These are phyloP conservation scores for Kalanchoe fedtschenkoi DNA, from an alignment of 164 flowering plant genomes.

Conservation along the genomic window DNA sequence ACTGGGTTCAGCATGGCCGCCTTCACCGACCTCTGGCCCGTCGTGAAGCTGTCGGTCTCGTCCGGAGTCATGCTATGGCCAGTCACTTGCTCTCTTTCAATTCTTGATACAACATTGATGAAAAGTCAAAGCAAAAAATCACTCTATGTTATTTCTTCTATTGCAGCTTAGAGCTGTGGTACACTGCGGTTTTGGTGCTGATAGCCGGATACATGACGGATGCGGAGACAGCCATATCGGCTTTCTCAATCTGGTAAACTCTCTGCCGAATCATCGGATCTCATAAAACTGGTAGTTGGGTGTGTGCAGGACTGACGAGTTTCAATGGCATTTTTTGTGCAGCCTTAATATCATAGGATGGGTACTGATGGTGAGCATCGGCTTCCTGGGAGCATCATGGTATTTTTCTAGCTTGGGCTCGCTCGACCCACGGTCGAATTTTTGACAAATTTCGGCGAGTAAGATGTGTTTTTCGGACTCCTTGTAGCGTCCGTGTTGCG, in stretches of 20 bases:
- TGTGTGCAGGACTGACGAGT: too few species aligned
- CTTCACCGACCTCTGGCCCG: not conserved
- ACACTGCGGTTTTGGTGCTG: constrained; percentile 26
- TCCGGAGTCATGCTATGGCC: constrained; percentile 11
- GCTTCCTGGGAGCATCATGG: constrained; percentile 31
- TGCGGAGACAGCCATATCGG: constrained; percentile 24
- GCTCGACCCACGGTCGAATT: too few species aligned
- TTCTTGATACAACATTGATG: too few species aligned
- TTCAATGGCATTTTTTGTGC: constrained; percentile 4
- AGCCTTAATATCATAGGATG: constrained; percentile 27
- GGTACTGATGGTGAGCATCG: constrained; percentile 27
- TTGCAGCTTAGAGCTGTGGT: constrained; percentile 32
- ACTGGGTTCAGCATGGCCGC: not conserved
- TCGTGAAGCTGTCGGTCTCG: constrained; percentile 6
- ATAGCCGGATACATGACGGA: constrained; percentile 30
- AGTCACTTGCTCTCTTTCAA: not conserved
- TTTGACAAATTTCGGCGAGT: not conserved
- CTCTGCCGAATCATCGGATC: not conserved
- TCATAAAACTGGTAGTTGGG: too few species aligned
- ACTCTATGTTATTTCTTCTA: not conserved
- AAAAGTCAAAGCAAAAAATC: too few species aligned
- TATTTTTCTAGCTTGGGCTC: constrained; percentile 8
- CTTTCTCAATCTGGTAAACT: constrained; percentile 30
- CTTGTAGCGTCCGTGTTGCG: constrained; percentile 25
- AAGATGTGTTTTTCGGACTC: not conserved